Evolutionary conservation across 2,329 filamentous ascomycete species (phyloP).

Genomic region (Botrytis squamosa): DNA sequence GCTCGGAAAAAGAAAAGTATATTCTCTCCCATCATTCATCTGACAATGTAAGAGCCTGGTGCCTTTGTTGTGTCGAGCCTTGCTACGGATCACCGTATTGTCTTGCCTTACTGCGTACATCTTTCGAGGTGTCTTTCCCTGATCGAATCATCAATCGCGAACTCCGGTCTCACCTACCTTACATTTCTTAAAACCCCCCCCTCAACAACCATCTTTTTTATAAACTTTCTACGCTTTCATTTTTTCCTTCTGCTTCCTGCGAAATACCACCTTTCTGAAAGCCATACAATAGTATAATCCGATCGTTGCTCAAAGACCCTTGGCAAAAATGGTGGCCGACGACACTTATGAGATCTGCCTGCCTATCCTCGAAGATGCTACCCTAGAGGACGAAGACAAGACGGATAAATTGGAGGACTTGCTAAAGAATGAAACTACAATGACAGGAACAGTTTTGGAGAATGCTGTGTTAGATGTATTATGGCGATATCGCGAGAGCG

Average conservation of each 20-base stretch:
- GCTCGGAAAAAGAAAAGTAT: not conserved
- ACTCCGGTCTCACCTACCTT: slow-evolving; percentile 17
- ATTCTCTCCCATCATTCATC: not conserved
- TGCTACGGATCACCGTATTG: slow-evolving; percentile 19
- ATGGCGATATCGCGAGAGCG: slow-evolving; percentile 76
- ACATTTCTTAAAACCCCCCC: not conserved
- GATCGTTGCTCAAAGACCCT: slow-evolving; percentile 3
- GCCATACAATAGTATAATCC: slow-evolving; percentile 15
- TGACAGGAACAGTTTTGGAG: slow-evolving; percentile 76
- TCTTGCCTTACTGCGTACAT: slow-evolving; percentile 13
- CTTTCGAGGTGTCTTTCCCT: slow-evolving; percentile 15
- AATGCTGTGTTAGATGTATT: slow-evolving; percentile 88
- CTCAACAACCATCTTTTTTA: slow-evolving; percentile 4
- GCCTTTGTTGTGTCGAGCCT: slow-evolving; percentile 28
- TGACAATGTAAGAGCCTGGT: slow-evolving; percentile 37
- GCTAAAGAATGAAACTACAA: slow-evolving; percentile 71
- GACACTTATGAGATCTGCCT: slow-evolving; percentile 89
- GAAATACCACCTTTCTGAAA: not conserved
- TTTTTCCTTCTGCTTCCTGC: slow-evolving; percentile 1
- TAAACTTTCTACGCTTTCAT: slow-evolving; percentile 1
- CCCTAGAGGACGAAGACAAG: slow-evolving; percentile 91
- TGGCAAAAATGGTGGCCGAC: slow-evolving; percentile 76
- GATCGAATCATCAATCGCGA: slow-evolving; percentile 24
- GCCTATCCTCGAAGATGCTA: slow-evolving; percentile 78
- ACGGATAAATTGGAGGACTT: slow-evolving; percentile 87